A percentile compares a stretch with the other conserved stretches of the same genome.
These are phyloP conservation scores for Aspergillus sclerotioniger DNA, from an alignment of 495 filamentous ascomycete species.

Conservation along the genomic window DNA sequence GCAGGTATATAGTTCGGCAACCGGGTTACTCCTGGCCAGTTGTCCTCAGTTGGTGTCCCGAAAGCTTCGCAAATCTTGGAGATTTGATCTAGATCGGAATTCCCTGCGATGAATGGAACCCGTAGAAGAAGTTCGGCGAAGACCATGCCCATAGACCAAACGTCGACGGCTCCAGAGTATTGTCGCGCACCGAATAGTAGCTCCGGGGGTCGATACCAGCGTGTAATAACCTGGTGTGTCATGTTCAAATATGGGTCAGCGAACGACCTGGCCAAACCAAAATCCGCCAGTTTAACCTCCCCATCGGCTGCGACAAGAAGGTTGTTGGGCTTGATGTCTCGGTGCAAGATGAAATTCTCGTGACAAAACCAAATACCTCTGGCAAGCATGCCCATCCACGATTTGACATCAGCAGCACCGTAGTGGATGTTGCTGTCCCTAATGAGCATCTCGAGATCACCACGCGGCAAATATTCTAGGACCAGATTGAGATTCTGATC, in stretches of 20 bases:
- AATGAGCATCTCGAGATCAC: constrained; percentile 92
- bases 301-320: constrained; percentile 89
- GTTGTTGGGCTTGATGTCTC: constrained; percentile 99
- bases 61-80: constrained; percentile 76
- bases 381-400: constrained; percentile 97
- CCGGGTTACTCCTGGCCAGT: constrained; percentile 88
- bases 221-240: constrained; percentile 93
- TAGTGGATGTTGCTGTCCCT: constrained; percentile 76
- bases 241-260: constrained; percentile 84
- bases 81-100: constrained; percentile 78
- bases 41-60: constrained; percentile 89
- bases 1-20: constrained; percentile 71
- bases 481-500: constrained; percentile 93
- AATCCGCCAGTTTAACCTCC: constrained; percentile 94
- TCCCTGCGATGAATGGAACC: constrained; percentile 73
- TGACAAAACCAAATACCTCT: constrained; percentile 96
- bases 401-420: constrained; percentile 83
- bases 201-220: constrained; percentile 95
- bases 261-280: constrained; percentile 86
- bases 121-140: constrained; percentile 88
- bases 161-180: constrained; percentile 87
- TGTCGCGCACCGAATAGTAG: constrained; percentile 84
- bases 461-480: constrained; percentile 84
- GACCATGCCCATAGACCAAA: constrained; percentile 93
- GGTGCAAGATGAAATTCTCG: constrained; percentile 88